phyloP scores from a whole-genome alignment of 2,329 filamentous ascomycete genomes.

The Colletotrichum gloeosporioides region DNA sequence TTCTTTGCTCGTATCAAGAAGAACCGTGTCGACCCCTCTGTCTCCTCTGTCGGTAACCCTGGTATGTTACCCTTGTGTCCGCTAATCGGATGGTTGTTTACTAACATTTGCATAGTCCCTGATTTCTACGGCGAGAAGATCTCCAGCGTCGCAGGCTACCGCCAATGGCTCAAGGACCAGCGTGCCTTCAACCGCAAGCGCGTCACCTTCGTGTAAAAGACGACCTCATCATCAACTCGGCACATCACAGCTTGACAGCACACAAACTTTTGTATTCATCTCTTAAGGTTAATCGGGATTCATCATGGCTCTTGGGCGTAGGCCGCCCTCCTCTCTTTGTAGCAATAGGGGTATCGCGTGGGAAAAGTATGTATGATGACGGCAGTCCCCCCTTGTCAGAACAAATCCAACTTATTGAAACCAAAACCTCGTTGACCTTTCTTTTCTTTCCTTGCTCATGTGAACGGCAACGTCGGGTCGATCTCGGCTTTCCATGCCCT shows the following conservation, averaged over 20 bases:
- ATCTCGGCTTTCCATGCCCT: constrained; percentile 74
- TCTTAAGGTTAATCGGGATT: constrained; percentile 4
- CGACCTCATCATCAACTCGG: not conserved
- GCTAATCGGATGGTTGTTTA: not conserved
- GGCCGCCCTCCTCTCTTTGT: constrained; percentile 11
- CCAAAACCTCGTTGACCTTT: not conserved
- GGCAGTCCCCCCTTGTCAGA: constrained; percentile 30
- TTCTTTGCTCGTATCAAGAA: constrained; percentile 93
- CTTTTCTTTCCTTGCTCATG: constrained; percentile 32
- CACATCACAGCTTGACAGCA: not conserved
- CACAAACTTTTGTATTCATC: constrained; percentile 6
- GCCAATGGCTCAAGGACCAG: constrained; percentile 97
- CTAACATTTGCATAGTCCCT: constrained; percentile 60
- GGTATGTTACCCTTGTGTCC: constrained; percentile 41
- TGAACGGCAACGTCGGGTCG: constrained; percentile 62
- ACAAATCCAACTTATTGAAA: constrained; percentile 17
- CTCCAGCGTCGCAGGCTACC: constrained; percentile 86
- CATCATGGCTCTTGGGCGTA: constrained; percentile 11
- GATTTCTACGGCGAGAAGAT: constrained; percentile 99
- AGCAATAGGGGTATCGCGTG: constrained; percentile 10
- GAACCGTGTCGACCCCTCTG: constrained; percentile 88
- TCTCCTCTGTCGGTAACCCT: constrained; percentile 89
- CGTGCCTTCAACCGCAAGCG: constrained; percentile 95
- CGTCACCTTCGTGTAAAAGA: constrained; percentile 63
- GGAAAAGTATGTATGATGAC: constrained; percentile 27